Evolutionary conservation across 345 rosid species (phyloP).

Genomic region (Eucalyptus pauciflora): DNA sequence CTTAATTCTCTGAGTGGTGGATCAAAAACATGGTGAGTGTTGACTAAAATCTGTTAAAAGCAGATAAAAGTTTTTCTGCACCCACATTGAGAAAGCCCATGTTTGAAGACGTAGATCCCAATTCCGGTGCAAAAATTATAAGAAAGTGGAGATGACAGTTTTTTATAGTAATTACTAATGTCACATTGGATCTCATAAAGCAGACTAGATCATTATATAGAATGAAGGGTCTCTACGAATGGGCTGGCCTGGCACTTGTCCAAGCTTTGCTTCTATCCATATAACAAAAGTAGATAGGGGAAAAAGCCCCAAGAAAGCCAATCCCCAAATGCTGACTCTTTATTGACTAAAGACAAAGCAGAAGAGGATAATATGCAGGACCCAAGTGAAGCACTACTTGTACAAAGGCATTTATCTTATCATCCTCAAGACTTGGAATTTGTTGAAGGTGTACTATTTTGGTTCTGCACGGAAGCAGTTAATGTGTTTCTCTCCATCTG

Average conservation of each 20-base stretch:
- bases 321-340: neutral
- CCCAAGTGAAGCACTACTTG: neutral
- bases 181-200: slow-evolving; percentile 1
- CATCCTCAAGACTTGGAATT: neutral
- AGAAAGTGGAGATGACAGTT: neutral
- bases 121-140: neutral
- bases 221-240: neutral
- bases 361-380: slow-evolving; percentile 18
- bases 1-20: neutral
- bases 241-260: neutral
- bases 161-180: too few relatives aligned
- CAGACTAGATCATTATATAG: neutral
- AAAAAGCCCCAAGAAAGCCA: neutral
- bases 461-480: slow-evolving; percentile 7
- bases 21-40: neutral
- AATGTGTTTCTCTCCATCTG: slow-evolving; percentile 11
- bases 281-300: neutral
- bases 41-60: neutral
- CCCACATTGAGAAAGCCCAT: neutral
- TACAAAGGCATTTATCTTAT: neutral
- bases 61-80: neutral
- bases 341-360: slow-evolving; percentile 8
- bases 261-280: neutral
- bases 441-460: neutral
- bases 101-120: neutral